Percentiles rank a stretch among this genome's conserved stretches.
These are phyloP conservation scores for Sphagnum magellanicum DNA, from an alignment of 228 moss, liverwort and hornwort genomes.

Conservation along the genomic window DNA sequence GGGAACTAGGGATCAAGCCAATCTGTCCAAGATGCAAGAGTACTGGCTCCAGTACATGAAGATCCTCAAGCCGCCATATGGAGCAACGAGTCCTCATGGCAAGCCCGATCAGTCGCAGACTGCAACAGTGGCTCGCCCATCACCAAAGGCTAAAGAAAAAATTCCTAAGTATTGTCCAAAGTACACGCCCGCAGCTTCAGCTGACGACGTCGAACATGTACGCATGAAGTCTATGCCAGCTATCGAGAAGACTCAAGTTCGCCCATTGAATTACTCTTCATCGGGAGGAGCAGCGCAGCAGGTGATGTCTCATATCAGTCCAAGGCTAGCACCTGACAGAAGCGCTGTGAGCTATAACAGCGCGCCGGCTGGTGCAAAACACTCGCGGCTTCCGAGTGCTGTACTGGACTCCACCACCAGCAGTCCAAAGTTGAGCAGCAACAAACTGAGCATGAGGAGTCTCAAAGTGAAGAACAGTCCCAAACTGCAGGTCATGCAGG, in stretches of 20 bases:
- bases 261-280: too few species aligned
- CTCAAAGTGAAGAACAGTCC: constrained; percentile 55
- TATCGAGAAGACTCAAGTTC: constrained; percentile 28
- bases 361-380: constrained; percentile 15
- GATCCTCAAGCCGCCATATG: constrained; percentile 43
- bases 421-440: constrained; percentile 26
- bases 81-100: constrained; percentile 7
- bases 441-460: constrained; percentile 28
- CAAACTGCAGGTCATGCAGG: constrained; percentile 15
- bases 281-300: too few species aligned
- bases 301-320: too few species aligned
- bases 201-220: constrained; percentile 3
- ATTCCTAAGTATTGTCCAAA: too few species aligned
- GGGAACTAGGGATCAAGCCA: constrained; percentile 17
- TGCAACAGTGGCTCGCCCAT: too few species aligned
- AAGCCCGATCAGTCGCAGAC: too few species aligned
- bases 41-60: constrained; percentile 48
- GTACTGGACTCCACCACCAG: constrained; percentile 3
- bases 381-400: constrained; percentile 19
- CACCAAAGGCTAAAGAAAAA: too few species aligned
- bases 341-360: too few species aligned
- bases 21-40: constrained; percentile 23
- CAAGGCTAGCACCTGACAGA: too few species aligned
- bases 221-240: constrained; percentile 58
- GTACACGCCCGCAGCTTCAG: too few species aligned